phyloP scores from a whole-genome alignment of 23 red algal genomes.

The Chondrus crispus region DNA sequence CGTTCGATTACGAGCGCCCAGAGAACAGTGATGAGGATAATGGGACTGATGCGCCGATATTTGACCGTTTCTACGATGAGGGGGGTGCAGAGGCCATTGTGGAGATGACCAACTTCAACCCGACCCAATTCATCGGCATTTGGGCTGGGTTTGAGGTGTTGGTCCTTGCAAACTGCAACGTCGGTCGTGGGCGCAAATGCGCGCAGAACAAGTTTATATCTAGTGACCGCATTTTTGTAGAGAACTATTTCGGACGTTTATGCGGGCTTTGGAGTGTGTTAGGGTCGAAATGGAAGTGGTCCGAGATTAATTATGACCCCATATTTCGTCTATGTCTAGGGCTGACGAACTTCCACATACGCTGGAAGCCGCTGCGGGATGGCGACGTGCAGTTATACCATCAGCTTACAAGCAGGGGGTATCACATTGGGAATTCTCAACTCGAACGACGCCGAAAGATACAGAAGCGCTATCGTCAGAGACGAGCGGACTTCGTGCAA shows the following conservation, averaged over 20 bases:
- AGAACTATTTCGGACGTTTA: conserved; percentile 7
- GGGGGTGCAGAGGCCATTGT: no score
- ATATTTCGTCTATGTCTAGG: neutral
- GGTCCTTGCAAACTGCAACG: no score
- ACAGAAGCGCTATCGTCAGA: neutral
- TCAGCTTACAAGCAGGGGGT: neutral
- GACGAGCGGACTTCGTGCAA: neutral
- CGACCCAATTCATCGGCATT: no score
- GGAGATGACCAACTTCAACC: no score
- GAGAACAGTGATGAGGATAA: no score
- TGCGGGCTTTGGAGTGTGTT: neutral
- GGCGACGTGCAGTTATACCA: neutral
- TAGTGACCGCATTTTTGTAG: neutral
- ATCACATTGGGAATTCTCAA: neutral
- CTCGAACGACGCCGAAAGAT: neutral
- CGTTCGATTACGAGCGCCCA: no score
- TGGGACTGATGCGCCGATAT: no score
- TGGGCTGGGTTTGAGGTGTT: no score
- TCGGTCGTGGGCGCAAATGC: neutral
- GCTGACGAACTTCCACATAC: neutral
- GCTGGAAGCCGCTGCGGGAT: neutral
- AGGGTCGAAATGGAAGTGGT: neutral
- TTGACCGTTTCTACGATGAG: no score
- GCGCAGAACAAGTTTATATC: neutral
- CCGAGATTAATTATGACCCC: neutral